phyloP scores from a whole-genome alignment of 2,329 filamentous ascomycete species.

The Escovopsis sp. region DNA sequence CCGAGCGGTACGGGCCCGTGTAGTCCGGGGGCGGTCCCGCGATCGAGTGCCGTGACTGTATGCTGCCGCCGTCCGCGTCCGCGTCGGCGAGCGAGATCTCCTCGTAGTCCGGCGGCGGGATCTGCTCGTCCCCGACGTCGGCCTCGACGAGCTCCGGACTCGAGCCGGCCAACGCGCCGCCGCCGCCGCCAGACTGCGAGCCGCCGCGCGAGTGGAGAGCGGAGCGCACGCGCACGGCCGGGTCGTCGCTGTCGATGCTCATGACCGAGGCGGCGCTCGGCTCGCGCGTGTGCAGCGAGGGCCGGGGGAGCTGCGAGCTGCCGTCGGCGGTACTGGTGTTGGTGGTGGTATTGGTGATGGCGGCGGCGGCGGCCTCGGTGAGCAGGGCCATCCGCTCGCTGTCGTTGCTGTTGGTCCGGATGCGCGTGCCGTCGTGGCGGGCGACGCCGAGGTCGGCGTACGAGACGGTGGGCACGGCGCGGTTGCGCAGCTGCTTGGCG shows the following conservation, averaged over 20 bases:
- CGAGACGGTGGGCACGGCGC: slow-evolving; percentile 58
- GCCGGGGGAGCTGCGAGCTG: slow-evolving; percentile 18
- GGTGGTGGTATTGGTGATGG: too few species aligned
- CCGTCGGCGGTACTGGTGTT: slow-evolving; percentile 33
- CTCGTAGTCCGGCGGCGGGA: slow-evolving; percentile 42
- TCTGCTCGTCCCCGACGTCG: slow-evolving; percentile 31
- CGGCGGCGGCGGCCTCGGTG: slow-evolving; percentile 43
- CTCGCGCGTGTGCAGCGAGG: slow-evolving; percentile 27
- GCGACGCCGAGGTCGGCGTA: slow-evolving; percentile 67
- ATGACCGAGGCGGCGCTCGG: slow-evolving; percentile 39
- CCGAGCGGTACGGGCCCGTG: slow-evolving; percentile 22
- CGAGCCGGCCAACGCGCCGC: slow-evolving; percentile 29
- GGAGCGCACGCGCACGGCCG: slow-evolving; percentile 19
- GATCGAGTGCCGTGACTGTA: slow-evolving; percentile 26
- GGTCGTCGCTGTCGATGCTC: slow-evolving; percentile 36
- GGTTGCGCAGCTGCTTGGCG: slow-evolving; percentile 44
- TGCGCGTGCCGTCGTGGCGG: slow-evolving; percentile 59
- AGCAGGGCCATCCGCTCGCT: slow-evolving; percentile 59
- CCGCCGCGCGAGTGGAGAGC: slow-evolving; percentile 22
- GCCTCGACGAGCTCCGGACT: slow-evolving; percentile 38
- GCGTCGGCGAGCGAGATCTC: slow-evolving; percentile 28
- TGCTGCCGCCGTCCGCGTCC: slow-evolving; percentile 17
- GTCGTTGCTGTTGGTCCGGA: slow-evolving; percentile 59
- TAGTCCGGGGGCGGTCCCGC: slow-evolving; percentile 39
- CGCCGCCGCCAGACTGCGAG: slow-evolving; percentile 20